Evolutionary conservation across 1,284 basidiomycete species (phyloP).

Genomic region (Peniophora sp.): DNA sequence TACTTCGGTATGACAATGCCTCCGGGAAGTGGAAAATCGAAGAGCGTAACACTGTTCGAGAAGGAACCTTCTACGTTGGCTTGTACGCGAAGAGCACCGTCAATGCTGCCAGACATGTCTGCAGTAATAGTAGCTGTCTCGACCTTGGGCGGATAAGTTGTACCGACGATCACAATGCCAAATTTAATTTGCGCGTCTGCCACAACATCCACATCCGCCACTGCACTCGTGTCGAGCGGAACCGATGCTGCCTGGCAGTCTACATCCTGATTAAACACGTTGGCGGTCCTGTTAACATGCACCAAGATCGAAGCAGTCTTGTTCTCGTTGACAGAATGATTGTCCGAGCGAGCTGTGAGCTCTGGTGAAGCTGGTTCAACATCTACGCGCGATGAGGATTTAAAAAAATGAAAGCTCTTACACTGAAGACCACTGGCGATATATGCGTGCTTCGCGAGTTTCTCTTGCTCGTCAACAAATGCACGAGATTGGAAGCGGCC

Average conservation of each 20-base stretch:
- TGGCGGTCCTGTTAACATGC: too few species aligned
- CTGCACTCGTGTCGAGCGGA: not conserved
- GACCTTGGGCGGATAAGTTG: not conserved
- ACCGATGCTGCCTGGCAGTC: not conserved
- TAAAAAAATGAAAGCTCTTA: too few species aligned
- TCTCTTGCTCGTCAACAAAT: too few species aligned
- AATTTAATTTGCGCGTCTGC: not conserved
- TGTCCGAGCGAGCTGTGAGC: too few species aligned
- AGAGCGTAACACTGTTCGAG: not conserved
- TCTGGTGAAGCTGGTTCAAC: too few species aligned
- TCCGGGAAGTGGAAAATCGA: not conserved
- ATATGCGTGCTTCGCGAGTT: too few species aligned
- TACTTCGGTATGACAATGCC: not conserved
- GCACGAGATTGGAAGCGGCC: too few species aligned
- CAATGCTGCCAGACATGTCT: not conserved
- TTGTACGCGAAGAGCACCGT: not conserved
- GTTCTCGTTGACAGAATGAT: too few species aligned
- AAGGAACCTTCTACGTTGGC: not conserved
- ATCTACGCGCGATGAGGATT: too few species aligned
- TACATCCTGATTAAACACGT: conserved; percentile 15
- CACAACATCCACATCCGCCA: not conserved
- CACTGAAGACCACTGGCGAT: too few species aligned
- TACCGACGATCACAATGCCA: not conserved
- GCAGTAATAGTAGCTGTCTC: not conserved
- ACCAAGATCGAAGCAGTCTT: too few species aligned